Conservation (phyloP, 495 filamentous ascomycete genomes). For the Xylaria sp. region DNA sequence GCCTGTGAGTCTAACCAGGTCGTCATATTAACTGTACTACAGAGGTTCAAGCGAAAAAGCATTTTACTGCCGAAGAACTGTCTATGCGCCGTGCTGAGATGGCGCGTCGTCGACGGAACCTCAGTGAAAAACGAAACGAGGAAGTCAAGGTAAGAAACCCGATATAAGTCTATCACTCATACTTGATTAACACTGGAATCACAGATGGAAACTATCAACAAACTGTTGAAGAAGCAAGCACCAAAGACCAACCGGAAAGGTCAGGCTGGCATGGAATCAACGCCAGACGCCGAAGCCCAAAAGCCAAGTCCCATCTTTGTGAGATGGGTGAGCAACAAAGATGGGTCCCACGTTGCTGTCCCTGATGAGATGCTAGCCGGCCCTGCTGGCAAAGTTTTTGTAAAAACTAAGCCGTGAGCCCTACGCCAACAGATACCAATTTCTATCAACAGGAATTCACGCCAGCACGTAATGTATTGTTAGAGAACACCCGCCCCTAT, state of each 20-base stretch:
- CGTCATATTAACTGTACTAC: constrained; percentile 30
- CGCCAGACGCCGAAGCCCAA: constrained; percentile 54
- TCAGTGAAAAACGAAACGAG: constrained; percentile 98
- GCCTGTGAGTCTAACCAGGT: background rate
- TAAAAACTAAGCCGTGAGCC: background rate
- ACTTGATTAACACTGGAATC: constrained; percentile 24
- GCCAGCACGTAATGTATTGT: background rate
- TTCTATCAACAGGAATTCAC: background rate
- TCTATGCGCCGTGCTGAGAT: constrained; percentile 96
- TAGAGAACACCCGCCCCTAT: background rate
- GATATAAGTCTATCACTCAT: background rate
- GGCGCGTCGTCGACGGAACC: constrained; percentile 91
- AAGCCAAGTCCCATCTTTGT: constrained; percentile 73
- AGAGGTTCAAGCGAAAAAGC: constrained; percentile 94
- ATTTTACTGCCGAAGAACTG: constrained; percentile 90
- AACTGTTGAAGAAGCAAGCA: constrained; percentile 92
- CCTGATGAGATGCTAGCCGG: constrained; percentile 82
- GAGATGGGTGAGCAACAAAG: constrained; percentile 77
- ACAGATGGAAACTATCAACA: constrained; percentile 98
- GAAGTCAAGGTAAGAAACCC: constrained; percentile 83
- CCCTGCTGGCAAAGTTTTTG: constrained; percentile 70
- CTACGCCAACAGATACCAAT: background rate
- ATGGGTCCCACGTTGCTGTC: constrained; percentile 72
- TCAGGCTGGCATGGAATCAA: constrained; percentile 60
- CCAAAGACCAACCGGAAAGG: constrained; percentile 75